Evolutionary conservation across 192 early-diverging fungal species (phyloP).

Genomic region (Podila epigama): DNA sequence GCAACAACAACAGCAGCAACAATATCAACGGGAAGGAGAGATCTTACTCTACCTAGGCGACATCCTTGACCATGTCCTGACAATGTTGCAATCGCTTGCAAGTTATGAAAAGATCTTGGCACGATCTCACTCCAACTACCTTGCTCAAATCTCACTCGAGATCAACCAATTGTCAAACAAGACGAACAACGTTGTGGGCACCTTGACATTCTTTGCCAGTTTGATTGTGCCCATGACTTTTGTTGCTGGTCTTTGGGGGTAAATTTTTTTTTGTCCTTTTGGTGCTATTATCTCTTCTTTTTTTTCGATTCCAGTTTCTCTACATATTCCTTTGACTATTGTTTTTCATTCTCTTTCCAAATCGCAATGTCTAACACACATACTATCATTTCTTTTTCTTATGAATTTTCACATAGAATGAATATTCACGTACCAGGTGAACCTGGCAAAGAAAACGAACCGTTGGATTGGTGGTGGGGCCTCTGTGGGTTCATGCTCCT

Average conservation of each 20-base stretch:
- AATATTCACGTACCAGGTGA: constrained; percentile 71
- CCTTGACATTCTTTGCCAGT: constrained; percentile 60
- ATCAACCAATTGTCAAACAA: constrained; percentile 65
- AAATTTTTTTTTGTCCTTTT: neutral
- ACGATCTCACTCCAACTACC: constrained; percentile 75
- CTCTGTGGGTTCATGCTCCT: constrained; percentile 15
- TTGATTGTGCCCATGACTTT: constrained; percentile 68
- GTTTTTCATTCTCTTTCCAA: neutral
- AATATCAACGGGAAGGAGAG: constrained; percentile 55
- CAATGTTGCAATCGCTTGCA: constrained; percentile 79
- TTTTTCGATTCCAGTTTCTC: neutral
- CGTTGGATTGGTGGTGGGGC: constrained; percentile 28
- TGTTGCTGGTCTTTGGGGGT: constrained; percentile 68
- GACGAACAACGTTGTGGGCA: constrained; percentile 56
- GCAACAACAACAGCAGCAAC: neutral
- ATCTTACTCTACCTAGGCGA: constrained; percentile 80
- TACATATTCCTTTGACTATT: no score
- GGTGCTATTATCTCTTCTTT: neutral
- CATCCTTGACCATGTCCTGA: constrained; percentile 80
- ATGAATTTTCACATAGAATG: constrained; percentile 37
- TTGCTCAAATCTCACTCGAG: constrained; percentile 81
- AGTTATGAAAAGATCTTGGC: constrained; percentile 79
- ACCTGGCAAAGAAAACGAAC: constrained; percentile 11
- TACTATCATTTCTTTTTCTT: neutral
- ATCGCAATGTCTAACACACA: neutral